Evolutionary conservation across 2,329 filamentous ascomycete genomes (phyloP).

Genomic region (Zymoseptoria brevis): DNA sequence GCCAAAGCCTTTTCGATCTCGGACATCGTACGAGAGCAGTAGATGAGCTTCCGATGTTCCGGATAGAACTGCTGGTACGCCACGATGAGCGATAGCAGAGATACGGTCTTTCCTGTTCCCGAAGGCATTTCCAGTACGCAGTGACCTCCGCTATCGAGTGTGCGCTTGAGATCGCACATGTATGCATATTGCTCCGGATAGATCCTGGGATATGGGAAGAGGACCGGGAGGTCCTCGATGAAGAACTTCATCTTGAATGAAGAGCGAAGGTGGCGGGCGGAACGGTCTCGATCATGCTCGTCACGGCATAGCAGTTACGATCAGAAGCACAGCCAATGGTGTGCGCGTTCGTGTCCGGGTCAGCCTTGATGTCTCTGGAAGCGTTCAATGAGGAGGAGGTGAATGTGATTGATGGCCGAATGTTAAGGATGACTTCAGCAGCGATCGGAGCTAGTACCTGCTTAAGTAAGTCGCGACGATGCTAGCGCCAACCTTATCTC

Average conservation of each 20-base stretch:
- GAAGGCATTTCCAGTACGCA: constrained; percentile 99
- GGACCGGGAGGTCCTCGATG: constrained; percentile 65
- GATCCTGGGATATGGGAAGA: constrained; percentile 68
- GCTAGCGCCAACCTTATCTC: not conserved
- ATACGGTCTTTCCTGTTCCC: constrained; percentile 95
- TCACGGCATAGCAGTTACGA: not conserved
- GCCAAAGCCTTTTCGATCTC: constrained; percentile 97
- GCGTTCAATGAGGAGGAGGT: not conserved
- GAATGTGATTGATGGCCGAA: not conserved
- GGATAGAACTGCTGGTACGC: constrained; percentile 93
- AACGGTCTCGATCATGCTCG: not conserved
- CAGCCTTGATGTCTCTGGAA: not conserved
- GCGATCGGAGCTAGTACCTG: not conserved
- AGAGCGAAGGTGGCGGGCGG: not conserved
- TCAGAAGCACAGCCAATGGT: not conserved
- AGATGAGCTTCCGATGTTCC: constrained; percentile 91
- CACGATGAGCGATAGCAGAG: constrained; percentile 86
- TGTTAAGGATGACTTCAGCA: not conserved
- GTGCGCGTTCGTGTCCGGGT: not conserved
- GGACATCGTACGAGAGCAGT: constrained; percentile 99
- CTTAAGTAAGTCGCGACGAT: not conserved
- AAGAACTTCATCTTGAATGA: constrained; percentile 63
- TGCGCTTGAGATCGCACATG: constrained; percentile 80
- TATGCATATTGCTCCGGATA: constrained; percentile 70
- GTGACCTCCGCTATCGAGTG: constrained; percentile 87